Percentiles rank a stretch among this genome's conserved stretches.
Evolutionary conservation across 2,329 filamentous ascomycete species (phyloP).

Genomic region (Penicillium crustosum): DNA sequence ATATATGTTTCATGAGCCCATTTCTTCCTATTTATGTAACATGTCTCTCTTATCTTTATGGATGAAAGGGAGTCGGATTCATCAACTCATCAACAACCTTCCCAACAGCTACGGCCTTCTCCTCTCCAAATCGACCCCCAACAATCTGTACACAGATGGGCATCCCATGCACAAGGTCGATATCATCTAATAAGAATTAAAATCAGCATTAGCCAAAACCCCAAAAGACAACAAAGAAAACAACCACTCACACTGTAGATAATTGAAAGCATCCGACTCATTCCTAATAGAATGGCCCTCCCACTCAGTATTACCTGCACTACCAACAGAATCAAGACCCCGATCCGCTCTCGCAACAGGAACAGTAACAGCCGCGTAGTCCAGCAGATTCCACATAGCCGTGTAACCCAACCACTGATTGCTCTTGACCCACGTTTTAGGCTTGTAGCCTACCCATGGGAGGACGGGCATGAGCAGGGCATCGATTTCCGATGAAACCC

Average conservation of each 20-base stretch:
- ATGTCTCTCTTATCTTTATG: neutral
- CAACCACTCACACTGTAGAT: slow-evolving; percentile 18
- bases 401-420: slow-evolving; percentile 39
- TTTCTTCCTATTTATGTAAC: neutral
- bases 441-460: slow-evolving; percentile 26
- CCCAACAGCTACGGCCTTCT: slow-evolving; percentile 32
- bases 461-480: slow-evolving; percentile 30
- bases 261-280: slow-evolving; percentile 50
- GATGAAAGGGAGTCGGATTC: slow-evolving; percentile 16
- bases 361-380: slow-evolving; percentile 36
- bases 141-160: slow-evolving; percentile 37
- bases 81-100: slow-evolving; percentile 32
- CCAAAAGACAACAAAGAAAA: neutral
- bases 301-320: slow-evolving; percentile 36
- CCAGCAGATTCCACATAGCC: slow-evolving; percentile 37
- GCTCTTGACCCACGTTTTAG: slow-evolving; percentile 14
- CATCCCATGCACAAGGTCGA: slow-evolving; percentile 33
- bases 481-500: slow-evolving; percentile 30
- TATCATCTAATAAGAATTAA: slow-evolving; percentile 24
- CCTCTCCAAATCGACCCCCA: slow-evolving; percentile 35
- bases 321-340: slow-evolving; percentile 28
- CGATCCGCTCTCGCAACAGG: slow-evolving; percentile 48
- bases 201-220: neutral
- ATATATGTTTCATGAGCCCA: neutral
- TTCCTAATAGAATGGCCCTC: slow-evolving; percentile 39